Evolutionary conservation across 176 grass and related monocot genomes (phyloP).

Genomic region (Typha latifolia): DNA sequence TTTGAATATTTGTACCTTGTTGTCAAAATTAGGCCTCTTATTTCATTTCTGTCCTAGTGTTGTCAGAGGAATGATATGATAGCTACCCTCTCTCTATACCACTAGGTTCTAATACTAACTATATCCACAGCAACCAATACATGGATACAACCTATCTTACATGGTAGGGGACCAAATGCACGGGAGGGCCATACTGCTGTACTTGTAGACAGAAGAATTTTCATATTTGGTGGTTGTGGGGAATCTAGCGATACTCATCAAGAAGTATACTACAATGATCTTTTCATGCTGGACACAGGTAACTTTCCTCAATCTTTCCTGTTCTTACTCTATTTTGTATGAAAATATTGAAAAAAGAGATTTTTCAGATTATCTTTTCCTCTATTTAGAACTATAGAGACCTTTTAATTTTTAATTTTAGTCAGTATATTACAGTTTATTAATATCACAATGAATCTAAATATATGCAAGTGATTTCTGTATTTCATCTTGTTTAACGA

Average conservation of each 20-base stretch:
- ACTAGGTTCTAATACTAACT: neutral
- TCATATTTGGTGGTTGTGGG: constrained; percentile 33
- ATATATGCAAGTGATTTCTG: neutral
- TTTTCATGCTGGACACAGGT: constrained; percentile 34
- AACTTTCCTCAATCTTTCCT: constrained; percentile 10
- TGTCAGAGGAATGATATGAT: neutral
- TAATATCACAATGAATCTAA: too few species aligned
- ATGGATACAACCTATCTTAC: constrained; percentile 22
- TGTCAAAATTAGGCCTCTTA: neutral
- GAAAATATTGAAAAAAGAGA: too few species aligned
- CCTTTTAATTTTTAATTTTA: too few species aligned
- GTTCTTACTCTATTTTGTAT: neutral
- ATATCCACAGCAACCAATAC: constrained; percentile 17
- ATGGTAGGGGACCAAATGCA: constrained; percentile 20
- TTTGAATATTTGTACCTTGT: neutral
- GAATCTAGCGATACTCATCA: constrained; percentile 19
- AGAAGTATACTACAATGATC: constrained; percentile 32
- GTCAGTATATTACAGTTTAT: too few species aligned
- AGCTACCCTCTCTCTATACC: neutral
- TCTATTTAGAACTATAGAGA: too few species aligned
- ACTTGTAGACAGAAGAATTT: constrained; percentile 14
- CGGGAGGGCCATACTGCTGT: constrained; percentile 26
- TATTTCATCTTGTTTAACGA: neutral
- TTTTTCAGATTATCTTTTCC: too few species aligned
- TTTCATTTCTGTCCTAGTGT: neutral